These are phyloP conservation scores for Saturnispora sanitii DNA, from an alignment of 805 yeast species.

Conservation along the genomic window DNA sequence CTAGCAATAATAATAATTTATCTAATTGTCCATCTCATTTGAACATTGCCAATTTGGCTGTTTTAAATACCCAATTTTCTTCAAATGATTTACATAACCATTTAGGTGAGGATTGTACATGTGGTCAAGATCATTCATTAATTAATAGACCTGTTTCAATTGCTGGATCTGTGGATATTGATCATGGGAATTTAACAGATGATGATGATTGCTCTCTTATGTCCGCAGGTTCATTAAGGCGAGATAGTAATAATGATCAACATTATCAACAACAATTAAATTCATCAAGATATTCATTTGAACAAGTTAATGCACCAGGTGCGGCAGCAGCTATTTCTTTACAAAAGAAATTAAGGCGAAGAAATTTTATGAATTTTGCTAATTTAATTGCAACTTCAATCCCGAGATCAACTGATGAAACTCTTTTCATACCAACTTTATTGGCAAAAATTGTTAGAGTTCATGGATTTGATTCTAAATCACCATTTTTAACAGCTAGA, in stretches of 20 bases:
- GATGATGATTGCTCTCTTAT: constrained; percentile 34
- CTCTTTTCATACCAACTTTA: constrained; percentile 62
- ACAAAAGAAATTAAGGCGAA: constrained; percentile 35
- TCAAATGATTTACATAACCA: constrained; percentile 28
- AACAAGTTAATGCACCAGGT: constrained; percentile 66
- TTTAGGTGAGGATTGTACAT: constrained; percentile 50
- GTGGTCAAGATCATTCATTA: constrained; percentile 42
- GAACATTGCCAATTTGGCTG: constrained; percentile 24
- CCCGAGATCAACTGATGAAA: constrained; percentile 73
- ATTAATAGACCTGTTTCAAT: constrained; percentile 58
- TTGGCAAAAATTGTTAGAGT: constrained; percentile 59
- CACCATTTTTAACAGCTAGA: constrained; percentile 62
- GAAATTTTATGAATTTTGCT: constrained; percentile 38
- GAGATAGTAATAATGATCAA: not conserved
- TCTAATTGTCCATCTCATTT: constrained; percentile 6
- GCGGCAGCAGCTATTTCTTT: constrained; percentile 58
- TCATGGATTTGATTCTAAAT: constrained; percentile 62
- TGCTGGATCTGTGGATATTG: constrained; percentile 48
- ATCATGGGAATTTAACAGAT: constrained; percentile 34
- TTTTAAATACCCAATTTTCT: constrained; percentile 22
- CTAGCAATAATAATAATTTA: not conserved
- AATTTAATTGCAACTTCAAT: constrained; percentile 59
- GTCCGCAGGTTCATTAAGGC: not conserved
- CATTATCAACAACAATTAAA: constrained; percentile 15
- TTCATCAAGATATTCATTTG: constrained; percentile 32